Evolutionary conservation across 768 basidiomycete genomes (phyloP), one percentile per base, ranked within the genome.

Genomic region (Suillus occidentalis): DNA sequence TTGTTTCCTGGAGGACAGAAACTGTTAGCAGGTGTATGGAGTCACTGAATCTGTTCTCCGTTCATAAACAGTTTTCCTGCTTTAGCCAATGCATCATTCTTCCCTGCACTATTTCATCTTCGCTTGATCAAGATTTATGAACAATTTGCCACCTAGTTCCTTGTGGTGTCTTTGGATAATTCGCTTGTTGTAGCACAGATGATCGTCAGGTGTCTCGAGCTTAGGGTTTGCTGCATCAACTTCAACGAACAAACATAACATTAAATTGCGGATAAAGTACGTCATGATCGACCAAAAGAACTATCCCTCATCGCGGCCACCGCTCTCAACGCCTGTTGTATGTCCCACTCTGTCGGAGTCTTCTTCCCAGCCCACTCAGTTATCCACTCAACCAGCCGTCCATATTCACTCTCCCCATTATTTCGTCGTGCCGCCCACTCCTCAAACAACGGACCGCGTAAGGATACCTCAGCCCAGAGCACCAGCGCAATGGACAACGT

Each of bases 401-500:
- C 66, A 75, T 85, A 87, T 68, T 85, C 78, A 43, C 76, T 76
- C 57, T 73, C 68, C 69, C 47, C 76, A 72, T 60, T 69, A 76
- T 72, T 77, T 53, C 68, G 69, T 36, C 77, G 72, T 60, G 67
- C 76, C 71, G 77, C 80, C 63, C 77, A 76, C 16, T 72, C 71
- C 70, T 89, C 87, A 20, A 91, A 74, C 66, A 89, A 69, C 55
- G 89, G 87, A 14, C 86, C 83, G 52, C 85, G 83, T 62, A 86
- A 75, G 66, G 85, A 85, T 37, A 90, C 85, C 71, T 94, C 91
- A 7, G 82, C 82, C 86, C 91, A 93, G 65, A 90, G 84, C 53
- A 87, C 85, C 59, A 95, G 71, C 25, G 87, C 85, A 0, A 87
- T 71, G 2, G 87, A 83, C 14, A 95, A 74, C 18, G 89, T 89